Base-by-base conservation (phyloP, 2,329 filamentous ascomycete species). In the Colletotrichum tofieldiae region DNA sequence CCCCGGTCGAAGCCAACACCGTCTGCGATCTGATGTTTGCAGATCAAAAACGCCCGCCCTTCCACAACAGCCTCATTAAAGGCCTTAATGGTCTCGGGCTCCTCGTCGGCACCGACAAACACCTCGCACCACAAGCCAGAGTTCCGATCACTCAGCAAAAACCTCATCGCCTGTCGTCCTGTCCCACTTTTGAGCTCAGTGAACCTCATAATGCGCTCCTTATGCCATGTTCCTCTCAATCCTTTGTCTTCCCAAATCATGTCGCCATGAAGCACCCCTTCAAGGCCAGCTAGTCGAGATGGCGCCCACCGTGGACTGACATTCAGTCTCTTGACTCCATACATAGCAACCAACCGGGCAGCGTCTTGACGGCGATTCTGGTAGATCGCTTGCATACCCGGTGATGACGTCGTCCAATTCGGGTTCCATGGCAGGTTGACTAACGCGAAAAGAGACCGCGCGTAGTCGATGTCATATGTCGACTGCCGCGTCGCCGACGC, bases 401-500 rank as follows among this genome's bases (percentile, higher is more conserved):
- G 49, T 16, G 49, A 23, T 12, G 49, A 29, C 16, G 49, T 51
- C 12, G 9, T 8, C 49, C 49, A 51, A 11, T 26, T 12, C 11
- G 49, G 49, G 23, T 51, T 12, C 49, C 49, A 51, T 1, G 49
- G 49, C 14, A 51, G 23, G 49, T 51, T 29, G 23, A 51, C 49
- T 5, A 29, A 11, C 49, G 49, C 49, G 23, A 51, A 49, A 20
- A 49, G 45, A 23, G 45, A 49, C 8, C 45, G 7, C 20, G 45
- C 45, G 45, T 49, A 49, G 45, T 49, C 45, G 8, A 49, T 49
- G 4, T 49, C 45, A 23, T 49, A 49, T 6, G 45, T 49, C 45
- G 45, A 49, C 45, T 49, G 45, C n/a, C 45, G 45, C 45, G 45
- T 49, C 49, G 49, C 49, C 23, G 23, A 26, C 49, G 49, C 49